Conservation (phyloP, 2,329 filamentous ascomycete species). For the Pestalotiopsis sp. region DNA sequence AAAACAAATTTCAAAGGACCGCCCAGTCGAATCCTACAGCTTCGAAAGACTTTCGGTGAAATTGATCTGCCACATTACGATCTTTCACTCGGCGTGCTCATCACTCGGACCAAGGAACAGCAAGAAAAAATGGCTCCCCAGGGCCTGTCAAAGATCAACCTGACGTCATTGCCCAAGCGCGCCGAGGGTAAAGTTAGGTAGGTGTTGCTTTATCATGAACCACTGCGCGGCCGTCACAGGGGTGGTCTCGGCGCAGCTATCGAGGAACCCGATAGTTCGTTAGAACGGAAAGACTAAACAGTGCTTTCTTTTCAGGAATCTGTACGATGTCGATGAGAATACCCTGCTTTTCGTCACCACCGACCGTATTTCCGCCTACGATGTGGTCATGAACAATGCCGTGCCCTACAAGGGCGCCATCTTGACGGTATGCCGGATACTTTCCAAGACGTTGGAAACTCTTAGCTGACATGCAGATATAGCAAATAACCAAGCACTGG, state of each 20-base stretch:
- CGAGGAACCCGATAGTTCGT: not conserved
- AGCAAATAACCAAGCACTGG: slow-evolving; percentile 51
- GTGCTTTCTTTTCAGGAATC: slow-evolving; percentile 45
- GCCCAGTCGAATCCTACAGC: not conserved
- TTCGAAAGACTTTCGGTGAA: no score
- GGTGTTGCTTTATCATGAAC: not conserved
- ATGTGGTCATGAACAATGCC: slow-evolving; percentile 79
- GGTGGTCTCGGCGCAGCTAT: not conserved
- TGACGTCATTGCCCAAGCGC: slow-evolving; percentile 11
- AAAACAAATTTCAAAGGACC: not conserved
- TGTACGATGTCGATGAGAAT: slow-evolving; percentile 71
- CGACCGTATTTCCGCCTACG: slow-evolving; percentile 93
- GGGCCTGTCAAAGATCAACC: not conserved
- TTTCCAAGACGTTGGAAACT: not conserved
- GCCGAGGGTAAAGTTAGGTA: slow-evolving; percentile 9
- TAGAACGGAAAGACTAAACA: not conserved
- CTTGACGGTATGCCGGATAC: slow-evolving; percentile 27
- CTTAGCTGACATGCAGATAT: slow-evolving; percentile 19
- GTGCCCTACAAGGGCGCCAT: slow-evolving; percentile 57
- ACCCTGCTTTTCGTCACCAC: slow-evolving; percentile 82
- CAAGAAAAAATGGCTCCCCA: not conserved
- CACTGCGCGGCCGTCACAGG: not conserved
- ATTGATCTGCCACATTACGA: not conserved
- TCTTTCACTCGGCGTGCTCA: not conserved
- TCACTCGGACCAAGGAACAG: not conserved